Conservation (phyloP, 371 early-diverging fungal species). For the Amoeboaphelidium protococcarum region DNA sequence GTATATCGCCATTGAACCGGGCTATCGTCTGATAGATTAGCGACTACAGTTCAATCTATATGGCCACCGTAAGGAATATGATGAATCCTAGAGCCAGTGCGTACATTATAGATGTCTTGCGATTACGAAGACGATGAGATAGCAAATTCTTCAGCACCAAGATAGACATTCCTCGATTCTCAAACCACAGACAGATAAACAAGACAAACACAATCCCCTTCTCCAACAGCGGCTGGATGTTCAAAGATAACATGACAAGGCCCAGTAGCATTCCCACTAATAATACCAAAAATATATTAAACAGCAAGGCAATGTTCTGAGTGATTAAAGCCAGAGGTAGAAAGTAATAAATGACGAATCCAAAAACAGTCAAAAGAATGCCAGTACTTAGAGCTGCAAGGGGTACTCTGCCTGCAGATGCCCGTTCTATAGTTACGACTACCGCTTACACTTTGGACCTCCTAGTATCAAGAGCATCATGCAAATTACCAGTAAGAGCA, state of each 20-base stretch:
- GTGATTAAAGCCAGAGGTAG: slow-evolving; percentile 8
- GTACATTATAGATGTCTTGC: slow-evolving; percentile 11
- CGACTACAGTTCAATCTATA: slow-evolving; percentile 2
- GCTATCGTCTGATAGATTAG: slow-evolving; percentile 1
- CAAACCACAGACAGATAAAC: slow-evolving; percentile 5
- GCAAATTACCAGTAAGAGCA: slow-evolving; percentile 3
- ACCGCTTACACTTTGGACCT: neutral
- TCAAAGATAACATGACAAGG: slow-evolving; percentile 7
- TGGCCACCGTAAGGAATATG: slow-evolving; percentile 7
- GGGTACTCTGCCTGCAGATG: neutral
- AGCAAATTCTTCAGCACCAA: slow-evolving; percentile 8
- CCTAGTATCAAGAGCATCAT: slow-evolving; percentile 4
- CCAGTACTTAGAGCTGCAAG: neutral
- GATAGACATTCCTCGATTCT: slow-evolving; percentile 3
- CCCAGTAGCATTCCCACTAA: slow-evolving; percentile 10
- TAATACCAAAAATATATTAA: slow-evolving; percentile 9
- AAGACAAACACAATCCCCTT: slow-evolving; percentile 1
- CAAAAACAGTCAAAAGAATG: neutral
- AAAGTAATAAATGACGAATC: slow-evolving; percentile 10
- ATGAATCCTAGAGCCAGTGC: slow-evolving; percentile 7
- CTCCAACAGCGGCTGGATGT: slow-evolving; percentile 8
- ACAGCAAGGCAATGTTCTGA: slow-evolving; percentile 5
- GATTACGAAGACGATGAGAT: slow-evolving; percentile 7
- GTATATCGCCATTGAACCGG: neutral
- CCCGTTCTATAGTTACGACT: slow-evolving; percentile 3